A percentile compares a stretch with the other conserved stretches of the same genome.
Evolutionary conservation across 352 stramenopile species (phyloP).

Genomic region (Lagenidium giganteum): DNA sequence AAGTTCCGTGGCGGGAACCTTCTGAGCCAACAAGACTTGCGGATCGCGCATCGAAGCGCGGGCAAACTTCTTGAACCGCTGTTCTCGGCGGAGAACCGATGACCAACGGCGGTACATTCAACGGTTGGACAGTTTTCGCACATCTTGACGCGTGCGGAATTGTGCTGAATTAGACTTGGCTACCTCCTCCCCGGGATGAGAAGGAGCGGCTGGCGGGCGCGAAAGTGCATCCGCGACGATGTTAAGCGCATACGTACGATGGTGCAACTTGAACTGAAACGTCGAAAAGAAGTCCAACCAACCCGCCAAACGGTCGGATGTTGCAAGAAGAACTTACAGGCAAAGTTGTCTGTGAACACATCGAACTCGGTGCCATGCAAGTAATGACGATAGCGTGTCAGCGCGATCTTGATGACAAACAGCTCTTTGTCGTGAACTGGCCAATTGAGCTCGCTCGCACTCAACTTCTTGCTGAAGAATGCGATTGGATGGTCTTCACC

Average conservation of each 20-base stretch:
- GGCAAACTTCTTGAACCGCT: no score
- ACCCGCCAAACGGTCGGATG: slow-evolving; percentile 7
- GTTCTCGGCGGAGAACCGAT: no score
- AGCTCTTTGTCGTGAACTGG: slow-evolving; percentile 9
- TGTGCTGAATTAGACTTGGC: no score
- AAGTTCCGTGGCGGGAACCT: no score
- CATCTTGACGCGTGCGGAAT: no score
- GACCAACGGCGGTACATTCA: no score
- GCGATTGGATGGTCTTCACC: slow-evolving; percentile 3
- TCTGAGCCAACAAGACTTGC: no score
- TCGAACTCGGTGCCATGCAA: slow-evolving; percentile 3
- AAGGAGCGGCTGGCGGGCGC: neutral
- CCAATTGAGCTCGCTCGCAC: neutral
- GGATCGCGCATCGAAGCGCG: no score
- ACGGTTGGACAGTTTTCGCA: no score
- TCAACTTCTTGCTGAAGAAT: slow-evolving; percentile 10
- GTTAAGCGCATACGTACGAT: slow-evolving; percentile 3
- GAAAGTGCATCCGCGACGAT: slow-evolving; percentile 13
- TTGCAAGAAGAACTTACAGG: slow-evolving; percentile 8
- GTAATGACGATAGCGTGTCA: slow-evolving; percentile 8
- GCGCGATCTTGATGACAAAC: slow-evolving; percentile 4
- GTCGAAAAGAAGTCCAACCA: slow-evolving; percentile 13
- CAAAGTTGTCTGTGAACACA: slow-evolving; percentile 12
- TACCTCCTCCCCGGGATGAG: no score
- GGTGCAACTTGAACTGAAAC: slow-evolving; percentile 13